Evolutionary conservation across 306 rosid genomes (phyloP).

Genomic region (Quercus mongolica): DNA sequence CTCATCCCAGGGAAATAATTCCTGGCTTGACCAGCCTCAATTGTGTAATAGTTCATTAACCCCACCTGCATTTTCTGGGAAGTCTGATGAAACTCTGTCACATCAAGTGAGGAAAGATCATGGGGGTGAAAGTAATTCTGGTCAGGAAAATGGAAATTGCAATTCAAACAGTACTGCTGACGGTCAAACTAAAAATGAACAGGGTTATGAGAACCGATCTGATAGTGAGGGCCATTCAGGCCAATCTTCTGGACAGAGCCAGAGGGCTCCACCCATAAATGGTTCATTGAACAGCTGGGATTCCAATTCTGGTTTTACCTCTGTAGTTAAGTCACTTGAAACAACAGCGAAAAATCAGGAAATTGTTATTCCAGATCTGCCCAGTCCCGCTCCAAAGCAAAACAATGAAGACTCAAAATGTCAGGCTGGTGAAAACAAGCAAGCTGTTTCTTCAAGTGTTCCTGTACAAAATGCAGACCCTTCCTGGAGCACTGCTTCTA

Average conservation of each 20-base stretch:
- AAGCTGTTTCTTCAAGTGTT: constrained; percentile 33
- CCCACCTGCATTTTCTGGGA: constrained; percentile 36
- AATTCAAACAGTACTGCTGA: constrained; percentile 40
- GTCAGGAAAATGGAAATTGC: constrained; percentile 41
- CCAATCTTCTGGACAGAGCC: constrained; percentile 75
- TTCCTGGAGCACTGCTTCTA: constrained; percentile 61
- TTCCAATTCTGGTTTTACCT: constrained; percentile 11
- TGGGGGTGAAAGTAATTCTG: constrained; percentile 25
- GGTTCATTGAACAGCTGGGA: constrained; percentile 17
- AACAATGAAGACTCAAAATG: constrained; percentile 18
- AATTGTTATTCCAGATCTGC: constrained; percentile 24
- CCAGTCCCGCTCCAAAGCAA: constrained; percentile 23
- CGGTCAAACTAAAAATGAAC: constrained; percentile 44
- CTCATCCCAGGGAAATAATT: constrained; percentile 34
- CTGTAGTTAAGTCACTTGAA: constrained; percentile 27
- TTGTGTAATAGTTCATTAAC: constrained; percentile 38
- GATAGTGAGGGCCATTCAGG: constrained; percentile 68
- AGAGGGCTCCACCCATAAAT: constrained; percentile 37
- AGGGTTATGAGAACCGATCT: constrained; percentile 50
- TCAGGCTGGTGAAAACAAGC: constrained; percentile 35
- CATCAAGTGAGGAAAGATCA: constrained; percentile 39
- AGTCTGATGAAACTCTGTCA: constrained; percentile 23
- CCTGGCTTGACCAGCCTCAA: constrained; percentile 34
- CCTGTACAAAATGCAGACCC: constrained; percentile 47
- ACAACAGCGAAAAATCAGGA: constrained; percentile 28